These are phyloP conservation scores for Russula compacta DNA, from an alignment of 768 basidiomycete species.

Conservation along the genomic window DNA sequence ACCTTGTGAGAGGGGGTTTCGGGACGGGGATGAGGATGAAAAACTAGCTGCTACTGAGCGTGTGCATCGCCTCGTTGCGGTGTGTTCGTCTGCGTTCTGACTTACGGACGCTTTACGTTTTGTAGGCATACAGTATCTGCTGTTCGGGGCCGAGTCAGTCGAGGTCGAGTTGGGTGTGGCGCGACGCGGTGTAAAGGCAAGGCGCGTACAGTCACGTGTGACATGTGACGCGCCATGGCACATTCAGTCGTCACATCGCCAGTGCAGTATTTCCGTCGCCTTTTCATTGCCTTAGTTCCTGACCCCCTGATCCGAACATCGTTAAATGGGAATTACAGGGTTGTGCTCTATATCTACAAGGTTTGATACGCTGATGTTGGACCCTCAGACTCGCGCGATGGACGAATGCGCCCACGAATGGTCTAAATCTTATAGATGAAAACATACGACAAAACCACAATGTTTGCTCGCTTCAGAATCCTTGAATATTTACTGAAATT, in stretches of 20 bases:
- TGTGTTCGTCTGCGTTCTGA: constrained; percentile 14
- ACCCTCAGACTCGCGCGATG: constrained; percentile 58
- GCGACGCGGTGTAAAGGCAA: not conserved
- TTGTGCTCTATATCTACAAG: not conserved
- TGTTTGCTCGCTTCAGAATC: constrained; percentile 29
- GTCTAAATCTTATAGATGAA: constrained; percentile 56
- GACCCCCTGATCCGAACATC: not conserved
- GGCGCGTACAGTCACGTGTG: not conserved
- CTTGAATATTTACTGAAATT: constrained; percentile 15
- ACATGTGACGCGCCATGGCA: not conserved
- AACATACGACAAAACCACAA: constrained; percentile 68
- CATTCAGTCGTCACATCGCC: not conserved
- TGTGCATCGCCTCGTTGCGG: constrained; percentile 18
- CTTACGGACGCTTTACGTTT: constrained; percentile 26
- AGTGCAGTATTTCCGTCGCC: too few relatives aligned
- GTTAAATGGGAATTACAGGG: constrained; percentile 21
- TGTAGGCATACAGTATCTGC: constrained; percentile 23
- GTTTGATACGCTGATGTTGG: not conserved
- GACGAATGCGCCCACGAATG: constrained; percentile 72
- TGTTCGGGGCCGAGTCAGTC: not conserved
- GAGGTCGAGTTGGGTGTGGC: not conserved
- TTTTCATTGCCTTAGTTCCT: too few relatives aligned
- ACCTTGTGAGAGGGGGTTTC: not conserved
- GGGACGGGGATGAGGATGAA: constrained; percentile 1
- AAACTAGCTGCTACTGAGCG: constrained; percentile 13